Evolutionary conservation across 1,284 basidiomycete genomes (phyloP), one percentile per base, ranked within the genome.

Genomic region (Sphaerobolus stellatus): DNA sequence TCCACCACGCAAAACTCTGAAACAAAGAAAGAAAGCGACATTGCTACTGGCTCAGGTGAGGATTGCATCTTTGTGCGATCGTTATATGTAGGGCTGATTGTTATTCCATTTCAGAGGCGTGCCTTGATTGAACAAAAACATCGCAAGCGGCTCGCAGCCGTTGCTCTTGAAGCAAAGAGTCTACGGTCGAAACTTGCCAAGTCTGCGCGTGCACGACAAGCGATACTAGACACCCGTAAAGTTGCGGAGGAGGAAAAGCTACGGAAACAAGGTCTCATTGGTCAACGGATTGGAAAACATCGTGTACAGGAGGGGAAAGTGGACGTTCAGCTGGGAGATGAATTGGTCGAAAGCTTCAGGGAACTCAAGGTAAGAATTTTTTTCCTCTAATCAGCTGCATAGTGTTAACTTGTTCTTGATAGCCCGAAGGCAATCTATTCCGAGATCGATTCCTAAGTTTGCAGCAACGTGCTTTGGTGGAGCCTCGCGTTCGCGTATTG

Each of bases 371-470:
- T 91, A 43, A 24, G 57, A 30, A 78, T 69, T 29, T 41, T 20
- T 54, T 24, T 31, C 9, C 29, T 20, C 43, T 29, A 16, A 24
- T 46, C 41, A 24, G 45, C n/a, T 36, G 16, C 6, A 31, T 40
- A 18, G 44, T 57, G 43, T 34, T 22, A 34, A 33, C 13, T 52
- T 46, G 4, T 28, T 38, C 24, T 54, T 29, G 34, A 14, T 58
- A 94, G 91, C 90, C 92, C 18, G 94, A 97, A 73, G 94, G 94
- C 29, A 97, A 96, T 68, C 72, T 96, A 25, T 97, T 96, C 80
- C 82, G 86, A 43, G 94, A 97, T 68, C 82, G 94, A 2, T 95
- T 94, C 75, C 70, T 88, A 41, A 92, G 82, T 63, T 70, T 92
- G 69, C 90, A 94, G 62, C 84, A 90, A 52, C 79, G 90, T 22